These are phyloP conservation scores for Nitzschia putrida DNA, from an alignment of 108 stramenopile genomes.

Conservation along the genomic window DNA sequence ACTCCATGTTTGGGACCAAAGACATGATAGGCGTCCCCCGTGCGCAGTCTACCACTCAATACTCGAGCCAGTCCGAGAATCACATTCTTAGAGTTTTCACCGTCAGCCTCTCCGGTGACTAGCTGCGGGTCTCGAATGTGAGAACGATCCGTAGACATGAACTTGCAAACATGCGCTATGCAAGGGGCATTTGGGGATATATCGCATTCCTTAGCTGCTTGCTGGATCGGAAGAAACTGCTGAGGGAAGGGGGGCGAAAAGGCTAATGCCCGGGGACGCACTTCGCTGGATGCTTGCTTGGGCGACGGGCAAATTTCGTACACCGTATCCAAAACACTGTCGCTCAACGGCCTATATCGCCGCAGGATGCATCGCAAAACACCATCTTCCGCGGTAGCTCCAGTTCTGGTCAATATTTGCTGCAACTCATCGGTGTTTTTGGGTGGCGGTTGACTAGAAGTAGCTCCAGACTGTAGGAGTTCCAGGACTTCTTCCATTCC, in stretches of 20 bases:
- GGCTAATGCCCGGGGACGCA: conserved; percentile 65
- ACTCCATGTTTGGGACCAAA: conserved; percentile 75
- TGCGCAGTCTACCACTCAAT: conserved; percentile 64
- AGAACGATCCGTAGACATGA: conserved; percentile 55
- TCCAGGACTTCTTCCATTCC: conserved; percentile 75
- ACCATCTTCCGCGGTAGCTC: conserved; percentile 68
- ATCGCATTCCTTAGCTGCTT: conserved; percentile 63
- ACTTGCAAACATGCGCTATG: conserved; percentile 85
- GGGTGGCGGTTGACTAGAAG: conserved; percentile 17
- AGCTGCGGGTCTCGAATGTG: conserved; percentile 71
- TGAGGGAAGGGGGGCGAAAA: conserved; percentile 39
- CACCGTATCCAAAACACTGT: conserved; percentile 70
- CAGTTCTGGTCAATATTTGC: conserved; percentile 57
- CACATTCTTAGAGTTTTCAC: conserved; percentile 26
- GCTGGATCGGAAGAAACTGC: conserved; percentile 39
- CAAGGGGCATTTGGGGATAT: conserved; percentile 43
- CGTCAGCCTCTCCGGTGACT: conserved; percentile 21
- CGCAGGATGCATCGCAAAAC: conserved; percentile 70
- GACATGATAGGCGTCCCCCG: conserved; percentile 58
- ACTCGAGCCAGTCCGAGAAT: conserved; percentile 84
- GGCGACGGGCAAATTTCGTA: conserved; percentile 81
- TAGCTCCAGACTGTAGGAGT: conserved; percentile 55
- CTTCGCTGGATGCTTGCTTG: conserved; percentile 43
- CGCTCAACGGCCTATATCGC: conserved; percentile 79
- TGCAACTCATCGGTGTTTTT: conserved; percentile 54